Conservation (phyloP, 2,329 filamentous ascomycete species). For the Capronia americana region DNA sequence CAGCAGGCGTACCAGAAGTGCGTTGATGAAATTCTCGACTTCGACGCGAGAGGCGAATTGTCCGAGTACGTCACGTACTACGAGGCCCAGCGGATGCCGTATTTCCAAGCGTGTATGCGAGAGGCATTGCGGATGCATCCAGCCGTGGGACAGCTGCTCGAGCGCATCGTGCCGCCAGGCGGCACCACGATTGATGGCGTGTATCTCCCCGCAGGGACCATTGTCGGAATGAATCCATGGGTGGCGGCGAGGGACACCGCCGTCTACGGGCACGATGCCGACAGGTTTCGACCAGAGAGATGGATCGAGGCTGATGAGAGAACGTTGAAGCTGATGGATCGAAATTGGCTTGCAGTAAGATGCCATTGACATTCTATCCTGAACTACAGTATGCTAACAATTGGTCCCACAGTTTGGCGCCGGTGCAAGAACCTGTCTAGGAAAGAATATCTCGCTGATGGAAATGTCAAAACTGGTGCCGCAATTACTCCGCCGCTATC, state of each 20-base stretch:
- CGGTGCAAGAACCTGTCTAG: slow-evolving; percentile 54
- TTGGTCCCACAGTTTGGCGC: slow-evolving; percentile 53
- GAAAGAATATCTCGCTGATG: slow-evolving; percentile 40
- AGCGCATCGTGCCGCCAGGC: slow-evolving; percentile 62
- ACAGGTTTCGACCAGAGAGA: slow-evolving; percentile 35
- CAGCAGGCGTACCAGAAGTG: slow-evolving; percentile 27
- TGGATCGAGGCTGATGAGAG: slow-evolving; percentile 48
- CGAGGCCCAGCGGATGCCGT: slow-evolving; percentile 44
- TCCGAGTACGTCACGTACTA: slow-evolving; percentile 32
- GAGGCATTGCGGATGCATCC: slow-evolving; percentile 38
- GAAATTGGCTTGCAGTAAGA: slow-evolving; percentile 44
- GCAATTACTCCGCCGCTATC: slow-evolving; percentile 34
- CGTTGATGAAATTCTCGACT: slow-evolving; percentile 29
- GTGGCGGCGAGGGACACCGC: slow-evolving; percentile 39
- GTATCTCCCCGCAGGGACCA: slow-evolving; percentile 42
- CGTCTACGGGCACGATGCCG: slow-evolving; percentile 38
- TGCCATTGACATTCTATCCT: not conserved
- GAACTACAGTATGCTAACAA: not conserved
- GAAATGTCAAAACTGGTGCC: slow-evolving; percentile 42
- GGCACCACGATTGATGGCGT: slow-evolving; percentile 40
- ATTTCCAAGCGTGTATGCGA: slow-evolving; percentile 45
- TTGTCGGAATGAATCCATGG: slow-evolving; percentile 40
- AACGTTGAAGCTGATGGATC: slow-evolving; percentile 37
- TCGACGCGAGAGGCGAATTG: slow-evolving; percentile 25
- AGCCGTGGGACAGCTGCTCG: slow-evolving; percentile 46